These are phyloP conservation scores for Globisporangium parvum DNA, from an alignment of 352 stramenopile genomes.

Conservation along the genomic window DNA sequence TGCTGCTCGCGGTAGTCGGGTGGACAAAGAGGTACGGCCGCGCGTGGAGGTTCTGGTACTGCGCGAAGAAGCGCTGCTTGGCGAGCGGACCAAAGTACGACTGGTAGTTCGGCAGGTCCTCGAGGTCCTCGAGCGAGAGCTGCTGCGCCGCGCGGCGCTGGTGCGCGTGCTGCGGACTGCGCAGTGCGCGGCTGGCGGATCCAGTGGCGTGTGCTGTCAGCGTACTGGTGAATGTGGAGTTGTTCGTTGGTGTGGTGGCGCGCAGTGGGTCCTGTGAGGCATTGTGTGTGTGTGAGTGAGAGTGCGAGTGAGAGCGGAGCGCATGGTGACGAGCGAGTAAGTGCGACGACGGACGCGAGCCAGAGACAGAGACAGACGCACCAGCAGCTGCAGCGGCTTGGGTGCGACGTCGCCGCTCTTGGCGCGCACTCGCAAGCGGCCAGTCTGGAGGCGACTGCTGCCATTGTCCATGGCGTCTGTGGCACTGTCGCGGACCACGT, in stretches of 20 bases:
- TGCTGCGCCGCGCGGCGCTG: slow-evolving; percentile 20
- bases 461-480: background rate
- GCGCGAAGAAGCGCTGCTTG: slow-evolving; percentile 49
- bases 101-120: slow-evolving; percentile 34
- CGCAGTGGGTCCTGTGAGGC: background rate
- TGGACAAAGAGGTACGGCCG: slow-evolving; percentile 65
- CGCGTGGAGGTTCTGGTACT: slow-evolving; percentile 55
- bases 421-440: slow-evolving; percentile 1
- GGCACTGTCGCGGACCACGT: background rate
- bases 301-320: background rate
- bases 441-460: background rate
- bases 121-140: slow-evolving; percentile 30
- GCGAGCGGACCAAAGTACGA: slow-evolving; percentile 59
- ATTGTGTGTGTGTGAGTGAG: background rate
- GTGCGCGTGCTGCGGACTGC: background rate
- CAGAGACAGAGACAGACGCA: background rate
- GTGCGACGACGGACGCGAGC: background rate
- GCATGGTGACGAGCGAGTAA: no score
- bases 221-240: no score
- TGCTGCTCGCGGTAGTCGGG: background rate
- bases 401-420: slow-evolving; percentile 6
- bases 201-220: background rate
- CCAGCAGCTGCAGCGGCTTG: slow-evolving; percentile 2
- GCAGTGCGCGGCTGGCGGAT: background rate
- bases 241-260: background rate